Percentiles rank a stretch among this genome's conserved stretches.
Evolutionary conservation across 208 protist species (phyloP).

Genomic region (Leishmania tropica): DNA sequence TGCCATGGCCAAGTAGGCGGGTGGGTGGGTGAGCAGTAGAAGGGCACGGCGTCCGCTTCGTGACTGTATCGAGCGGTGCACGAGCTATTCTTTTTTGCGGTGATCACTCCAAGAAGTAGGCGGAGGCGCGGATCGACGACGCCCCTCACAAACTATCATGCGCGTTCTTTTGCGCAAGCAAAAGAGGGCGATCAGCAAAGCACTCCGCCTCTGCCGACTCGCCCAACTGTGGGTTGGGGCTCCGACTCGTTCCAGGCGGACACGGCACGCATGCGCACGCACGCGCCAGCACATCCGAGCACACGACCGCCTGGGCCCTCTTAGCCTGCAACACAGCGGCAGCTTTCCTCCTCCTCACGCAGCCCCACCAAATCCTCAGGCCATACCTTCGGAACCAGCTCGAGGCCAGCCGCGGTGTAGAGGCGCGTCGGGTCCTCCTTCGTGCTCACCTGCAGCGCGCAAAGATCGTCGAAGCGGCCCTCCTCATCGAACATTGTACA

Average conservation of each 20-base stretch:
- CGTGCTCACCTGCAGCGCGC: constrained; percentile 38
- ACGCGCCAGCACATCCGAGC: neutral
- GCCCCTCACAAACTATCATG: neutral
- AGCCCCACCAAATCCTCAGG: constrained; percentile 52
- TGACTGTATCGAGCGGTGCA: neutral
- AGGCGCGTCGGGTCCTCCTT: constrained; percentile 15
- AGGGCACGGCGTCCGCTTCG: neutral
- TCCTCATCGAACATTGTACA: constrained; percentile 35
- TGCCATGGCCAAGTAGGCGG: neutral
- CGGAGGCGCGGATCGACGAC: neutral
- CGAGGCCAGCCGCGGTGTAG: constrained; percentile 30
- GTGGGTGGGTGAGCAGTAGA: too few relatives aligned
- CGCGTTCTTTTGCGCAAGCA: neutral
- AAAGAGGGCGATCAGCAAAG: neutral
- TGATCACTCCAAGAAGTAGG: neutral
- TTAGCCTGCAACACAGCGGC: constrained; percentile 1
- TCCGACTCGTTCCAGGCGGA: neutral
- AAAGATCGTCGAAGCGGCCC: constrained; percentile 58
- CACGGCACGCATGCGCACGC: neutral
- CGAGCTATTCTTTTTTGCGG: neutral
- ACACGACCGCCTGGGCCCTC: neutral
- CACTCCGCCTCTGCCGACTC: neutral
- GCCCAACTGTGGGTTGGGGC: neutral
- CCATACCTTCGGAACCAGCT: constrained; percentile 44
- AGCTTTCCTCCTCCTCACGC: constrained; percentile 37